These are phyloP conservation scores for Suillus weaverae DNA, from an alignment of 768 basidiomycete genomes.

Conservation along the genomic window DNA sequence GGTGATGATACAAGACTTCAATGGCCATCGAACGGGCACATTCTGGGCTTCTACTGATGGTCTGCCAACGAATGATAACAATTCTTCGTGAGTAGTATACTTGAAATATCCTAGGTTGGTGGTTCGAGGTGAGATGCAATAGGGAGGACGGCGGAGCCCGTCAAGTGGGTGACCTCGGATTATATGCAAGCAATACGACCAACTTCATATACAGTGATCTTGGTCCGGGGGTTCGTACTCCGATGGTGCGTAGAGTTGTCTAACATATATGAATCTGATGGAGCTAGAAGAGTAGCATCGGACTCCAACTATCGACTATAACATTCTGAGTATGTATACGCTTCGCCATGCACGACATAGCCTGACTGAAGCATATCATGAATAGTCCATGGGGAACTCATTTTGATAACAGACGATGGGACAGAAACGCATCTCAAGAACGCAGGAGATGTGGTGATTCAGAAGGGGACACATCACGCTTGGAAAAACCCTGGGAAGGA, in stretches of 20 bases:
- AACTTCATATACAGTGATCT: conserved; percentile 55
- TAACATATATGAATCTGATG: neutral
- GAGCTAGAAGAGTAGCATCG: conserved; percentile 24
- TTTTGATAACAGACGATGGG: conserved; percentile 59
- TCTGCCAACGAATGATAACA: conserved; percentile 56
- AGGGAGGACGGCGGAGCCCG: conserved; percentile 55
- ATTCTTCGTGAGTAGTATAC: conserved; percentile 38
- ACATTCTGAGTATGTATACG: conserved; percentile 49
- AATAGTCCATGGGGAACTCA: conserved; percentile 53
- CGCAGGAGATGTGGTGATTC: conserved; percentile 56
- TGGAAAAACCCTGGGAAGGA: conserved; percentile 54
- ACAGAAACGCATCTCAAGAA: conserved; percentile 50
- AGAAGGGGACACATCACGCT: conserved; percentile 59
- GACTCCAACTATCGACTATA: conserved; percentile 61
- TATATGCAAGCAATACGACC: conserved; percentile 44
- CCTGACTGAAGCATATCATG: neutral
- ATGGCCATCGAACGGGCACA: conserved; percentile 23
- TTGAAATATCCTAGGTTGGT: neutral
- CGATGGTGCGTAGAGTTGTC: conserved; percentile 42
- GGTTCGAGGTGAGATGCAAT: conserved; percentile 3
- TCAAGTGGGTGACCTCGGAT: conserved; percentile 41
- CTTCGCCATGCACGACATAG: neutral
- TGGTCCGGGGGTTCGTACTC: conserved; percentile 48
- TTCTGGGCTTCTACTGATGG: conserved; percentile 53
- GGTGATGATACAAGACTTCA: neutral